Evolutionary conservation across 495 filamentous ascomycete species (phyloP).

Genomic region (Neurospora africana): DNA sequence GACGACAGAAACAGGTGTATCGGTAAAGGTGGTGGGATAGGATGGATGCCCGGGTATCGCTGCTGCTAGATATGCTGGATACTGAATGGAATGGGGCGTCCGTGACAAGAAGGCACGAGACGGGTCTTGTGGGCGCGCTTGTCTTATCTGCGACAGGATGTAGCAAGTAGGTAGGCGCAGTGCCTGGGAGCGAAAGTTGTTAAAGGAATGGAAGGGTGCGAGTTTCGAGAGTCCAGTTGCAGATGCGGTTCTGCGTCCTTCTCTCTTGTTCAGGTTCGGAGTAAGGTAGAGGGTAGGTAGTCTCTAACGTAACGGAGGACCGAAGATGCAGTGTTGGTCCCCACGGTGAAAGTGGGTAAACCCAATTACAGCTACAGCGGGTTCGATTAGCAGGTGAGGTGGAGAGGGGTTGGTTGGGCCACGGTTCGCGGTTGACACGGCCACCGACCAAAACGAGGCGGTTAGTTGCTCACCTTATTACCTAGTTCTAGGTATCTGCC

Average conservation of each 20-base stretch:
- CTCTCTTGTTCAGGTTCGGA: not conserved
- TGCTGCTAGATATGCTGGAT: not conserved
- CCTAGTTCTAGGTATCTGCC: too few relatives aligned
- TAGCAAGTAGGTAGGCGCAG: not conserved
- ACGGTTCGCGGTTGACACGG: not conserved
- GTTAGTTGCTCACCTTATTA: not conserved
- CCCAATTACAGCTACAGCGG: not conserved
- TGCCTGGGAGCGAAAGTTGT: not conserved
- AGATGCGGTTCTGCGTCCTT: not conserved
- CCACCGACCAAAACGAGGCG: not conserved
- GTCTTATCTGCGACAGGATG: not conserved
- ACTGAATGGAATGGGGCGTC: not conserved
- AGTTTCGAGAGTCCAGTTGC: not conserved
- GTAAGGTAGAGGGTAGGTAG: not conserved
- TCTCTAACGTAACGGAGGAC: not conserved
- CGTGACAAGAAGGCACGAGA: not conserved
- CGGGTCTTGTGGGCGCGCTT: not conserved
- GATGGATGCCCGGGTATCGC: not conserved
- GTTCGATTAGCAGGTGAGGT: not conserved
- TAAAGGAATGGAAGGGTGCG: not conserved
- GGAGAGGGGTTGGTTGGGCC: not conserved
- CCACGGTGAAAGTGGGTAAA: not conserved
- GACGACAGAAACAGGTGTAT: not conserved
- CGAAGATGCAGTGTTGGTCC: not conserved
- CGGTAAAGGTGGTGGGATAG: not conserved